Evolutionary conservation across 2,329 filamentous ascomycete species (phyloP), one percentile per base, ranked within the genome.

Genomic region (Plenodomus lindquistii): DNA sequence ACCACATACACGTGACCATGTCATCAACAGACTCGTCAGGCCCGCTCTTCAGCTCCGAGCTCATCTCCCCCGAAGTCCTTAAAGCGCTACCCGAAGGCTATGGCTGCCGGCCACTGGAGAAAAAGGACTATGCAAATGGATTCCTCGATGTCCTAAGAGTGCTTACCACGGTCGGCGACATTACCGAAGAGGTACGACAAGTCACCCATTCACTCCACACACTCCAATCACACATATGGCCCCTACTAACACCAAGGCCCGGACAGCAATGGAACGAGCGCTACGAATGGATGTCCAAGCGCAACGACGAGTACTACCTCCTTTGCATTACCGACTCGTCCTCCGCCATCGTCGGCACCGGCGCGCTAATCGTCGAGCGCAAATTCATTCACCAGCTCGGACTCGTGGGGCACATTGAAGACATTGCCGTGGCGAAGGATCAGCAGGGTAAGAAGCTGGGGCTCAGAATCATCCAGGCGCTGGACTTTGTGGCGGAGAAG

Each of bases 361-460:
- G 94, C 2, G 88, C 88, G 29, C 76, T 97, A 73, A 83, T 97
- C 59, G 90, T 96, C 40, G 94, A 99, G 84, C 84, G 88, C 75
- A 97, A 97, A 77, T 94, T 94, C 72, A 92, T 94, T 62, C 89
- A 93, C 72, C 84, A 83, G 61, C 82, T 94, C 37, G 89, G 89
- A 42, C 77, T 87, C 18, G 93, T 97, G 20, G 94, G 93, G 11
- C 94, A 97, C 75, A 97, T 97, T 74, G 94, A 97, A 74, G 94
- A 99, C 71, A 97, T 99, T 71, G 92, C 93, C 16, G 92, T 99
- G 31, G 86, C 89, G 57, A 91, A 92, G 76, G 89, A 95, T 65
- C 91, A 97, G 77, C 94, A 97, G 75, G 94, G 94, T 62, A 97
- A 97, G 84, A 97, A 96, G 77, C 81, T 97, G 37, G 94, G 94